A percentile compares a stretch with the other conserved stretches of the same genome.
Conservation (phyloP, 352 stramenopile species). For the Albugo candida region DNA sequence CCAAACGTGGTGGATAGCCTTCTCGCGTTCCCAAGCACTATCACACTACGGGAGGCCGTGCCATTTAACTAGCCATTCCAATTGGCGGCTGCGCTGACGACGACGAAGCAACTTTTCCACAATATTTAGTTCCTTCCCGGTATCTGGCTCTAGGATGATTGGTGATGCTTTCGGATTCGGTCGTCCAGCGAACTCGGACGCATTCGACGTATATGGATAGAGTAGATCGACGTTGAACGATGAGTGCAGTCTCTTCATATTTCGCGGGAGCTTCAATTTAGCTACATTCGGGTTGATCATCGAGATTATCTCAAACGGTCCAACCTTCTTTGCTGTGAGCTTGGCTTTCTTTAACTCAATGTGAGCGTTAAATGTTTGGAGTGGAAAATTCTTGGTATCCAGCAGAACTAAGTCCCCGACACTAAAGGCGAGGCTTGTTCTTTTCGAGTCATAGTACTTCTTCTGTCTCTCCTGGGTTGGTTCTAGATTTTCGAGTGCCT, state of each 20-base stretch:
- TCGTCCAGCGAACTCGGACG: neutral
- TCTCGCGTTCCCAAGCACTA: conserved; percentile 4
- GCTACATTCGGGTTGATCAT: conserved; percentile 9
- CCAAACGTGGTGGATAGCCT: conserved; percentile 1
- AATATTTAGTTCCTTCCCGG: neutral
- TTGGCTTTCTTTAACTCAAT: too few relatives aligned
- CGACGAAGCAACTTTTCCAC: conserved; percentile 2
- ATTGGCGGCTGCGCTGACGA: conserved; percentile 5
- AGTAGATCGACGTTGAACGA: conserved; percentile 7
- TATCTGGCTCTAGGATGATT: too few relatives aligned
- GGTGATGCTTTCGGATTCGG: conserved; percentile 3
- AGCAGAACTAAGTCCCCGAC: conserved; percentile 5
- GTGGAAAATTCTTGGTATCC: conserved; percentile 4
- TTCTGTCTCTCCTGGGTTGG: conserved; percentile 3
- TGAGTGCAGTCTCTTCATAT: conserved; percentile 1
- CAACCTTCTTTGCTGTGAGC: conserved; percentile 3
- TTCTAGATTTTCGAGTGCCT: neutral
- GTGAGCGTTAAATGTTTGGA: conserved; percentile 4
- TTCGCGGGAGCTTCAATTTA: conserved; percentile 4
- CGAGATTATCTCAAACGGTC: too few relatives aligned
- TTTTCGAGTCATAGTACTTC: conserved; percentile 7
- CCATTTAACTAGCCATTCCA: conserved; percentile 6
- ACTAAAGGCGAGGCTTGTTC: neutral
- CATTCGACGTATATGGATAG: neutral
- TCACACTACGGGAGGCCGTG: neutral